phyloP scores from a whole-genome alignment of 805 yeast genomes.

The Wickerhamomyces sydowiorum region DNA sequence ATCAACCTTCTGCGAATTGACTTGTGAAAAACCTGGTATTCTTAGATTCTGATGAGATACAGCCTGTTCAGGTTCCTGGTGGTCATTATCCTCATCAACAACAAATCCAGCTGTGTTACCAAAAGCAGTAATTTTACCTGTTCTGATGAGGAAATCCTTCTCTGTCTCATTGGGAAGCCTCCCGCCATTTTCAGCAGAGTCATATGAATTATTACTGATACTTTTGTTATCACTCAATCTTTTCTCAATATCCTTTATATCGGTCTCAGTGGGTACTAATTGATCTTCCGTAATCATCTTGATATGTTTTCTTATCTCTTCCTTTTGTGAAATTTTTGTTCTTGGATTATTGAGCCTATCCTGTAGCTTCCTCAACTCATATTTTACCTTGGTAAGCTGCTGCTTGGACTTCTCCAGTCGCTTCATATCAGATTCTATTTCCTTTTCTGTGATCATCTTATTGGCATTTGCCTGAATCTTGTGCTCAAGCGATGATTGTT shows the following conservation, averaged over 20 bases:
- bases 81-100: slow-evolving; percentile 26
- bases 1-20: slow-evolving; percentile 7
- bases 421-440: slow-evolving; percentile 66
- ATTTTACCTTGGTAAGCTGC: slow-evolving; percentile 36
- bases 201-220: slow-evolving; percentile 7
- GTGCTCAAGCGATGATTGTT: slow-evolving; percentile 76
- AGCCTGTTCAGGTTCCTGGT: slow-evolving; percentile 5
- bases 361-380: slow-evolving; percentile 42
- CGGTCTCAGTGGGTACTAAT: slow-evolving; percentile 47
- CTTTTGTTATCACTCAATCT: slow-evolving; percentile 33
- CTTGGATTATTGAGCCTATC: slow-evolving; percentile 43
- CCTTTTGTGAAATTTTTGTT: slow-evolving; percentile 62
- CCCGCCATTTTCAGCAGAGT: slow-evolving; percentile 10
- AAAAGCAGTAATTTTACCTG: slow-evolving; percentile 93
- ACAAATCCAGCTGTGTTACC: slow-evolving; percentile 61
- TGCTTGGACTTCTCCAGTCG: slow-evolving; percentile 64
- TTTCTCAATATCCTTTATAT: slow-evolving; percentile 54
- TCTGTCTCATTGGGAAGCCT: slow-evolving; percentile 68
- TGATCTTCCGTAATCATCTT: slow-evolving; percentile 43
- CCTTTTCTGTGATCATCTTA: slow-evolving; percentile 50
- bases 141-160: slow-evolving; percentile 74
- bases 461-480: slow-evolving; percentile 68
- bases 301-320: slow-evolving; percentile 49
- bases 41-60: slow-evolving; percentile 19
- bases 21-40: slow-evolving; percentile 16